Base-by-base conservation (phyloP, 2,329 filamentous ascomycete genomes). In the Trichoderma arundinaceum region DNA sequence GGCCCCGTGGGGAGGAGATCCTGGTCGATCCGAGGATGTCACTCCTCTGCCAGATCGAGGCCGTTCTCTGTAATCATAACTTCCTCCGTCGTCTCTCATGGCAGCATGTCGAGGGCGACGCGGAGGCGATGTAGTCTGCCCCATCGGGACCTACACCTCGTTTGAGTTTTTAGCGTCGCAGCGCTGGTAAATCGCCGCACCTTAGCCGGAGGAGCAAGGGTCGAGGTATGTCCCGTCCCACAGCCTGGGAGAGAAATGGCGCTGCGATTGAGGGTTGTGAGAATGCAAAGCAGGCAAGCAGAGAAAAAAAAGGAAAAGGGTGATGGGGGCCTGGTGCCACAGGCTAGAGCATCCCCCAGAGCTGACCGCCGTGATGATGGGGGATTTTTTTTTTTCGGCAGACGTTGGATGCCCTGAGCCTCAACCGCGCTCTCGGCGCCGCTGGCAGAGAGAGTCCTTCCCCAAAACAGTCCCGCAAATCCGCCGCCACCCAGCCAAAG, bases 131-230 rank as follows among this genome's bases (percentile, higher is more conserved):
- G 73, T 68, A 72, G 70, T 69, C 68, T 71, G 71, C 71, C 72
- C 68, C 73, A 73, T 73, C 68, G 71, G 68, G 67, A 69, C 66
- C 64, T 72, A 69, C 71, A 70, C 70, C 68, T 69, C 65, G 71
- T 73, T 76, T 72, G 74, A 78, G 75, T 77, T 79, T 77, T 79
- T 77, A 79, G 77, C 73, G 72, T 71, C 71, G 71, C 71, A 71
- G 70, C 46, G 62, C 72, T 59, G 70, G 69, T 73, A 76, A 77
- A 76, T 76, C 71, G 74, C 77, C 77, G 77, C 71, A 77, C 72
- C 76, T 79, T 79, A 79, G 72, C 77, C 77, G 77, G 74, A 53
- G 46, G 62, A 70, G 68, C 73, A 70, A 69, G 71, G 69, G 69
- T 70, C 41, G 64, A 49, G 53, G 38, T 17, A 33, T 35, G 58